A percentile compares a stretch with the other conserved stretches of the same genome.
Evolutionary conservation across 129 eudicot species (phyloP).

Genomic region (Chrysanthemum lavandulifolium): DNA sequence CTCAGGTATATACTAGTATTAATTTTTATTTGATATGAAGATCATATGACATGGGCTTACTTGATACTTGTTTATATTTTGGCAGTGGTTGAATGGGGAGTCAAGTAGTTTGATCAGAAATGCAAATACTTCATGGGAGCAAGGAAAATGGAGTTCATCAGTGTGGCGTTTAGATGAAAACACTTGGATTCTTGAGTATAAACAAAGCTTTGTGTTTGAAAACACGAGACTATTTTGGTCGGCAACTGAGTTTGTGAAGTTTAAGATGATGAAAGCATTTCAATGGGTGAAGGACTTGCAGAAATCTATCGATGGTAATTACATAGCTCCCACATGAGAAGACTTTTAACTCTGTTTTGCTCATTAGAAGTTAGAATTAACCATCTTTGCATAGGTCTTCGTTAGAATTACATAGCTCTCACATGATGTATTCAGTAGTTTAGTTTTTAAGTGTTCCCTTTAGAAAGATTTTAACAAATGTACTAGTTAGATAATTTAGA

Average conservation of each 20-base stretch:
- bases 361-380: slow-evolving; percentile 18
- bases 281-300: slow-evolving; percentile 48
- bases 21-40: no score
- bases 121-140: slow-evolving; percentile 64
- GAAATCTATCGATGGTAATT: slow-evolving; percentile 27
- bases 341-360: not conserved
- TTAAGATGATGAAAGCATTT: slow-evolving; percentile 39
- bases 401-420: not conserved
- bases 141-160: slow-evolving; percentile 64
- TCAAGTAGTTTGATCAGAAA: slow-evolving; percentile 28
- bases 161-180: slow-evolving; percentile 63
- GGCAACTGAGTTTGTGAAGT: slow-evolving; percentile 44
- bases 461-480: no score
- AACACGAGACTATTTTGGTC: slow-evolving; percentile 42
- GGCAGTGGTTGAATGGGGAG: slow-evolving; percentile 67
- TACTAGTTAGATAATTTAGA: no score
- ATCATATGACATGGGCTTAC: not conserved
- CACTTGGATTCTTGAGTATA: slow-evolving; percentile 94
- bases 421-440: slow-evolving; percentile 11
- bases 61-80: not conserved
- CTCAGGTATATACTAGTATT: slow-evolving; percentile 48
- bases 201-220: slow-evolving; percentile 43
- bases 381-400: not conserved
- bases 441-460: not conserved
- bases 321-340: slow-evolving; percentile 49